phyloP scores from a whole-genome alignment of 345 rosid species.

The Salix suchowensis region DNA sequence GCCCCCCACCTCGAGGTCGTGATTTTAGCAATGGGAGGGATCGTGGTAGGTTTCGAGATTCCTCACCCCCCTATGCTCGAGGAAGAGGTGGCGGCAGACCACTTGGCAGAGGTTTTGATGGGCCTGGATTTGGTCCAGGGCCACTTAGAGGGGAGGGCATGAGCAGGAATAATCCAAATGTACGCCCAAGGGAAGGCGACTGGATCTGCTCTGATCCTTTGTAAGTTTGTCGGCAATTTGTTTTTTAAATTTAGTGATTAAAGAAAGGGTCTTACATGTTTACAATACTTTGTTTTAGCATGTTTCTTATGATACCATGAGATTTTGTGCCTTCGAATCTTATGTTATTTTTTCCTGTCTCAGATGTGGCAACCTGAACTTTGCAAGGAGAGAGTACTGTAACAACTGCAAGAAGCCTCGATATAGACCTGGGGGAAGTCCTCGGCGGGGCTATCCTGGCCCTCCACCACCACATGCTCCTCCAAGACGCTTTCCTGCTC shows the following conservation, averaged over 20 bases:
- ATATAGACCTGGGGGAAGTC: slow-evolving; percentile 49
- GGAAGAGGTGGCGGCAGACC: slow-evolving; percentile 67
- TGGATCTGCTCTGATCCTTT: slow-evolving; percentile 67
- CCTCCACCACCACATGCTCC: slow-evolving; percentile 40
- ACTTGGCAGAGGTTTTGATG: slow-evolving; percentile 56
- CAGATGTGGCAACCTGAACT: slow-evolving; percentile 82
- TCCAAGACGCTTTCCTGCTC: slow-evolving; percentile 53
- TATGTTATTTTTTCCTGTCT: slow-evolving; percentile 8
- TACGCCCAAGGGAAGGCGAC: slow-evolving; percentile 92
- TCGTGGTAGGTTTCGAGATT: slow-evolving; percentile 58
- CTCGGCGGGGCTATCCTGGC: slow-evolving; percentile 54
- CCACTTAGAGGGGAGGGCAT: slow-evolving; percentile 44
- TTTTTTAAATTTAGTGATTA: not conserved
- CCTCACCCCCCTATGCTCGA: slow-evolving; percentile 58
- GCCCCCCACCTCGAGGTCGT: slow-evolving; percentile 43
- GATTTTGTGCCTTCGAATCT: not conserved
- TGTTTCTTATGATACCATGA: not conserved
- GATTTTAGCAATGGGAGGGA: slow-evolving; percentile 58
- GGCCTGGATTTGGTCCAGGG: slow-evolving; percentile 57
- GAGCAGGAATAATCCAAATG: slow-evolving; percentile 59
- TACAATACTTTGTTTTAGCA: not conserved
- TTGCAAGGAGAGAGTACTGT: slow-evolving; percentile 74
- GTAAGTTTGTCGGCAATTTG: slow-evolving; percentile 38
- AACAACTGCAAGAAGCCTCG: slow-evolving; percentile 74
- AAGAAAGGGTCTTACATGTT: not conserved